Base-by-base conservation (phyloP, 345 rosid species). In the Aegle marmelos region DNA sequence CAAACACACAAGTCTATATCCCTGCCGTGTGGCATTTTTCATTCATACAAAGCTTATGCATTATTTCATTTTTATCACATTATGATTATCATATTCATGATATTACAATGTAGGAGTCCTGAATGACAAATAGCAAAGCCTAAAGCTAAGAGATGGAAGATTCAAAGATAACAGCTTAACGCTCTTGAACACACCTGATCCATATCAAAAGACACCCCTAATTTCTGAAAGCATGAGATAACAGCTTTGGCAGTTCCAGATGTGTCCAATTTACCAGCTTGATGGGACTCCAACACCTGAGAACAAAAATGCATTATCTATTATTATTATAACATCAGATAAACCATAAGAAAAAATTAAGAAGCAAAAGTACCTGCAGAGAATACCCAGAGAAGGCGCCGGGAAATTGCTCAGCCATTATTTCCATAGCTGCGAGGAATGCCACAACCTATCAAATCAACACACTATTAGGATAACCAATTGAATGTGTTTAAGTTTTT, bases 161-260 rank as follows among this genome's bases (percentile, higher is more conserved):
- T 33, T 27, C 50, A 24, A 36, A 13, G 33, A 37, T 57, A 36
- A 34, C n/a, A 73, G 25, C 36, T 65, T 21, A 39, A 74, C 5
- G 28, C 57, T 22, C 24, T 21, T 56, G 4, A 78, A 79, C 58
- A 27, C 53, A 94, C 99, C 92, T 92, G 85, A 78, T 91, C 88
- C 94, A 85, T 82, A 76, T 94, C 91, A 57, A 87, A 94, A 70
- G 93, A 82, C 37, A 93, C 99, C 54, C 99, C 99, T 81, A 92
- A 83, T 80, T 92, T 92, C 84, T 91, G 88, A 83, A 96, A 96
- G 89, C 98, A 94, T 77, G 98, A 89, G 68, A 96, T 90, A 22
- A 94, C 97, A 72, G 98, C 98, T 90, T 94, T 94, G 48, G 99
- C 98, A 63, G 99, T 94, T 75, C 98, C 98, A 5, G 98, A 96